A percentile compares a stretch with the other conserved stretches of the same genome.
Evolutionary conservation across 352 stramenopile genomes (phyloP).

Genomic region (Pseudoperonospora humuli): DNA sequence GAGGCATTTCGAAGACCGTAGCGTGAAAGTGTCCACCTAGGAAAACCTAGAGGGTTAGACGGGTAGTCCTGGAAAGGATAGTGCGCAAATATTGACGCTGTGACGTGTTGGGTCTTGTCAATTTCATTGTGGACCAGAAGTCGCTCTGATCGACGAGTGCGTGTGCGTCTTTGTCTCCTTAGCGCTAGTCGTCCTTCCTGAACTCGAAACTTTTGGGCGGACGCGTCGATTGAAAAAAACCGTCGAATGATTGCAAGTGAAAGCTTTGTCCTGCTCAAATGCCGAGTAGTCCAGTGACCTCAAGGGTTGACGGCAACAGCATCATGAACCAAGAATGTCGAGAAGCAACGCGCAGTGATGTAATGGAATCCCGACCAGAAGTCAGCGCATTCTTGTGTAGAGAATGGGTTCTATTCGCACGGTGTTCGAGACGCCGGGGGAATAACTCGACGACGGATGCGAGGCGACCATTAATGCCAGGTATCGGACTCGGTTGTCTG

Average conservation of each 20-base stretch:
- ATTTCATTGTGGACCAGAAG: too few relatives aligned
- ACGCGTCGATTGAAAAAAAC: constrained; percentile 42
- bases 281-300: too few relatives aligned
- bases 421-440: constrained; percentile 29
- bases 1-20: too few relatives aligned
- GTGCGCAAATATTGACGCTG: too few relatives aligned
- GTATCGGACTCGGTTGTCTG: constrained; percentile 43
- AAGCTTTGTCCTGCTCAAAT: background rate
- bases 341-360: constrained; percentile 9
- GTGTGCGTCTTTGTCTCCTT: too few relatives aligned
- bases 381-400: constrained; percentile 42
- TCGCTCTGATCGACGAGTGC: too few relatives aligned
- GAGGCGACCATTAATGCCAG: constrained; percentile 5
- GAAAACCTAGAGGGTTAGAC: too few relatives aligned
- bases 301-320: constrained; percentile 21
- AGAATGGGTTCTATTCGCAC: constrained; percentile 66
- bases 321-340: constrained; percentile 39
- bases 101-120: too few relatives aligned
- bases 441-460: background rate
- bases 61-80: too few relatives aligned
- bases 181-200: too few relatives aligned
- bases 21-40: too few relatives aligned
- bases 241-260: constrained; percentile 20
- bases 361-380: constrained; percentile 35
- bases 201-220: too few relatives aligned